Conservation (phyloP, 352 stramenopile species). For the Pythium biforme region DNA sequence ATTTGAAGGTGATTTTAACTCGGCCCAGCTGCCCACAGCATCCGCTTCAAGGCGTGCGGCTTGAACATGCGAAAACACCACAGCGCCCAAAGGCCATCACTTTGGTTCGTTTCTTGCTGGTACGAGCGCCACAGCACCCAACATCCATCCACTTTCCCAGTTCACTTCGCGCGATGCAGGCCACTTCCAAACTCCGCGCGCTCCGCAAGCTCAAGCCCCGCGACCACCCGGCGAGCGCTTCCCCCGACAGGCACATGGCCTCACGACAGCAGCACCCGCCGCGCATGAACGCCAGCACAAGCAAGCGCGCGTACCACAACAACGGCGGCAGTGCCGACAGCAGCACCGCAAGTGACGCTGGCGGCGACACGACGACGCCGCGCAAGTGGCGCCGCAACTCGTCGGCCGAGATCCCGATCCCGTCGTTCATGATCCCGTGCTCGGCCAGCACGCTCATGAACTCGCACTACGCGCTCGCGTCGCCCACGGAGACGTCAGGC, state of each 20-base stretch:
- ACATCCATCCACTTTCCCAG: neutral
- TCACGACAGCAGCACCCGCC: neutral
- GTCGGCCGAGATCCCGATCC: conserved; percentile 46
- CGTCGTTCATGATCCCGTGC: conserved; percentile 56
- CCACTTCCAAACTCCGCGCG: conserved; percentile 17
- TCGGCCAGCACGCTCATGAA: conserved; percentile 58
- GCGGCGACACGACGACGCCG: neutral
- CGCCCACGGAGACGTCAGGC: neutral
- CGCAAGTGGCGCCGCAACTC: conserved; percentile 17
- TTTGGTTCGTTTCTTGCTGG: too few relatives aligned
- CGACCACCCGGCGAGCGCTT: neutral
- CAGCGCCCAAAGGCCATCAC: neutral
- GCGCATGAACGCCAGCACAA: neutral
- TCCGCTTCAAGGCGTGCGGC: conserved; percentile 10
- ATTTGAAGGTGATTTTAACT: conserved; percentile 10
- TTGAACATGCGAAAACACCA: conserved; percentile 13
- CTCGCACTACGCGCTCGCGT: conserved; percentile 35
- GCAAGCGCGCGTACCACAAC: too few relatives aligned
- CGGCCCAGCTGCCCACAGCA: conserved; percentile 6
- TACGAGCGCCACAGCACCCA: neutral
- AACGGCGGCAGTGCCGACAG: too few relatives aligned
- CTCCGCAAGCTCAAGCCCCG: conserved; percentile 14
- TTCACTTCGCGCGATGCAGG: conserved; percentile 1
- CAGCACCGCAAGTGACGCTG: too few relatives aligned
- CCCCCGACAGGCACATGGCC: neutral